phyloP scores from a whole-genome alignment of 2,329 filamentous ascomycete species.

The Clarireedia paspali region DNA sequence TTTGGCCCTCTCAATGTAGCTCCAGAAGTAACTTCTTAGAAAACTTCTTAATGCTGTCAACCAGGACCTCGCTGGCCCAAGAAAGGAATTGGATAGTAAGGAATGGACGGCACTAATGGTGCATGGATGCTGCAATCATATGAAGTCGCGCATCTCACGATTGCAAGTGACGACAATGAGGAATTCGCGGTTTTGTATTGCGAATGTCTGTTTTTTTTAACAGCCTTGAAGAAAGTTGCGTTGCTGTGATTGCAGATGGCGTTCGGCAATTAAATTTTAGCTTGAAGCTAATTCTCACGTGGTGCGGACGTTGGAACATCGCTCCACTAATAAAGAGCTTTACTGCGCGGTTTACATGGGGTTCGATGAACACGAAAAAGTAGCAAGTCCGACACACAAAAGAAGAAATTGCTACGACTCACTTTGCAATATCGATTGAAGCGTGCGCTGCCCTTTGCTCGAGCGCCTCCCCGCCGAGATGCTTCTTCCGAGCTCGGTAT shows the following conservation, averaged over 20 bases:
- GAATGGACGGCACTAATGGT: constrained; percentile 6
- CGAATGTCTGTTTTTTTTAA: background rate
- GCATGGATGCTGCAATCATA: constrained; percentile 2
- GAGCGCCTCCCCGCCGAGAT: too few relatives aligned
- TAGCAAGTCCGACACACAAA: too few relatives aligned
- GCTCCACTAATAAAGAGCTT: too few relatives aligned
- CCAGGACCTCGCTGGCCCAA: background rate
- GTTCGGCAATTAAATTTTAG: constrained; percentile 10
- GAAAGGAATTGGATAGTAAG: constrained; percentile 2
- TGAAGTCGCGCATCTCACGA: constrained; percentile 3
- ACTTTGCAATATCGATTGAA: too few relatives aligned
- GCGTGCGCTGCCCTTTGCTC: too few relatives aligned
- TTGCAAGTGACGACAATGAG: background rate
- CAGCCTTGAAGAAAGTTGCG: background rate
- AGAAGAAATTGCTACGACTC: too few relatives aligned
- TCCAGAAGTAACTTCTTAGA: background rate
- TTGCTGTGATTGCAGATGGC: background rate
- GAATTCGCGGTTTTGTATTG: constrained; percentile 6
- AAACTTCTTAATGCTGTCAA: background rate
- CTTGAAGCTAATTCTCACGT: constrained; percentile 1
- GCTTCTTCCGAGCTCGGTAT: too few relatives aligned
- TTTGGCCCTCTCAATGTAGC: background rate
- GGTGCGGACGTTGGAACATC: background rate
- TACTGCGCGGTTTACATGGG: too few relatives aligned
- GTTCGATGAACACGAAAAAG: too few relatives aligned